Evolutionary conservation across 768 basidiomycete species (phyloP).

Genomic region (Pulveroboletus frians): DNA sequence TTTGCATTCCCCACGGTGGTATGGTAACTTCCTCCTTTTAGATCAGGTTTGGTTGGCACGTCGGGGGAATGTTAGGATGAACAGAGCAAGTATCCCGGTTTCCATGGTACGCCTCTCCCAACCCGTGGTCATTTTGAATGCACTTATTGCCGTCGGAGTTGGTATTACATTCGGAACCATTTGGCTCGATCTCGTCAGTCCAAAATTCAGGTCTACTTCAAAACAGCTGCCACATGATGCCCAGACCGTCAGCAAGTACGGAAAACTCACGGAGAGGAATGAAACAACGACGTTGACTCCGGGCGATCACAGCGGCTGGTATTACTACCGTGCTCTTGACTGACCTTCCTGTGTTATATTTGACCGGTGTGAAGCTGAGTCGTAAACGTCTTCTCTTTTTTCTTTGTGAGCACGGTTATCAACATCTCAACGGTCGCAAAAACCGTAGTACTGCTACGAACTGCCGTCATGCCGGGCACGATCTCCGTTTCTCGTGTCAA

Average conservation of each 20-base stretch:
- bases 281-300: background rate
- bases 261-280: background rate
- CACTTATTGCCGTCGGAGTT: background rate
- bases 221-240: background rate
- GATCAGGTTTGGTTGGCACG: background rate
- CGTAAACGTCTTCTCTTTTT: background rate
- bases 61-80: background rate
- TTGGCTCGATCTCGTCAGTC: background rate
- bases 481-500: background rate
- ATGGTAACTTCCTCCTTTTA: background rate
- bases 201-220: background rate
- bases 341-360: constrained; percentile 1
- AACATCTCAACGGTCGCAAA: background rate
- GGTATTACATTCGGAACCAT: background rate
- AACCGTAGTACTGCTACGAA: background rate
- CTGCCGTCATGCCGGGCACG: background rate
- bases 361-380: background rate
- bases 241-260: background rate
- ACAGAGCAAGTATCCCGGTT: background rate
- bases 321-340: constrained; percentile 1
- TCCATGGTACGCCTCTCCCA: background rate
- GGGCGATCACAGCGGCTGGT: background rate
- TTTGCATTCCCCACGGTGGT: background rate
- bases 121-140: background rate
- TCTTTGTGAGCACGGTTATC: background rate